Evolutionary conservation across 2,329 filamentous ascomycete species (phyloP).

Genomic region (Ceratocystis huliohia): DNA sequence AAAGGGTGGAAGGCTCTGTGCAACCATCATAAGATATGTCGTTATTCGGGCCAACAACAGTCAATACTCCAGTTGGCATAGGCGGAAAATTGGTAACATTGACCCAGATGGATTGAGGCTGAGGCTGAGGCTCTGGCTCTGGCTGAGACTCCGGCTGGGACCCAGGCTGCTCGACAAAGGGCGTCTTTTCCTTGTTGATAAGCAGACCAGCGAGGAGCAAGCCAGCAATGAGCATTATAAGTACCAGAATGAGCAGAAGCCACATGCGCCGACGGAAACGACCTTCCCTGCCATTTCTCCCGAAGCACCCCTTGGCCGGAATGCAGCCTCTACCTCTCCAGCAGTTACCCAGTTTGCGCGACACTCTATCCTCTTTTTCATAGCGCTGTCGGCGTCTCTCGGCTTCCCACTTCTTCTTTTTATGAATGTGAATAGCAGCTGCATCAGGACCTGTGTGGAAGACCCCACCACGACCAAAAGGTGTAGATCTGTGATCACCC

Average conservation of each 20-base stretch:
- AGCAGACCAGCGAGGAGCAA: conserved; percentile 46
- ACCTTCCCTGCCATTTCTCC: conserved; percentile 49
- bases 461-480: conserved; percentile 32
- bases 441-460: conserved; percentile 33
- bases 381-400: conserved; percentile 36
- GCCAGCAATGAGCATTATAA: conserved; percentile 39
- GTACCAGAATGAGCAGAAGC: conserved; percentile 41
- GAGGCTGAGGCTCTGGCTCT: neutral
- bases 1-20: conserved; percentile 58
- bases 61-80: conserved; percentile 71
- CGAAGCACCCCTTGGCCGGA: conserved; percentile 50
- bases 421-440: conserved; percentile 27
- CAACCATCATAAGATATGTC: conserved; percentile 54
- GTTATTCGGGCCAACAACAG: conserved; percentile 60
- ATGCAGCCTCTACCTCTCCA: conserved; percentile 56
- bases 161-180: neutral
- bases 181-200: conserved; percentile 23
- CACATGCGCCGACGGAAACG: conserved; percentile 51
- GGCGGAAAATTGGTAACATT: conserved; percentile 79
- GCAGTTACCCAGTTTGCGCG: conserved; percentile 43
- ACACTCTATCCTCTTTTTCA: conserved; percentile 53
- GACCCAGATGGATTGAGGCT: conserved; percentile 51
- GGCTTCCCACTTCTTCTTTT: conserved; percentile 4
- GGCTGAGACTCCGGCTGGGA: neutral
- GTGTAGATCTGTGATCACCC: conserved; percentile 31